Percentiles rank a stretch among this genome's conserved stretches.
Evolutionary conservation across 495 filamentous ascomycete species (phyloP).

Genomic region (Podospora pseudocomata): DNA sequence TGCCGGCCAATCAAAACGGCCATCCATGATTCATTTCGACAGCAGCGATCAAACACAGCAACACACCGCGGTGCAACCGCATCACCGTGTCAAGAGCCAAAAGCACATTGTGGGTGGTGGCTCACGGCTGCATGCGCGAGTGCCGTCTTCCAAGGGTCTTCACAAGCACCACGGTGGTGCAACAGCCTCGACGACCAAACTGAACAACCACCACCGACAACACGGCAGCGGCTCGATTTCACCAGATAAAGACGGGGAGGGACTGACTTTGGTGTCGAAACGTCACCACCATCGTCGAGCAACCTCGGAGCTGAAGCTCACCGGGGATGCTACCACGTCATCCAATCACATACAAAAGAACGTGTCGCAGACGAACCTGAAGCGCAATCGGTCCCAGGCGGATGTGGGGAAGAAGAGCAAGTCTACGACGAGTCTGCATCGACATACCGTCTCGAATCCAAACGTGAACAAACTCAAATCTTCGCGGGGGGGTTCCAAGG

Average conservation of each 20-base stretch:
- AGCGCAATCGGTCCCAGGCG: conserved; percentile 49
- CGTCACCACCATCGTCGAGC: conserved; percentile 46
- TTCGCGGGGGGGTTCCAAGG: conserved; percentile 33
- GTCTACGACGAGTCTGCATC: conserved; percentile 44
- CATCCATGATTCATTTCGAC: conserved; percentile 36
- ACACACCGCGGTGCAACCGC: conserved; percentile 14
- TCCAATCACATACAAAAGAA: conserved; percentile 43
- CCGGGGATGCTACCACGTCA: conserved; percentile 32
- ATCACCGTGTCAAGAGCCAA: conserved; percentile 37
- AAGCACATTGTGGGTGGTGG: conserved; percentile 48
- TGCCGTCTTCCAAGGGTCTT: conserved; percentile 44
- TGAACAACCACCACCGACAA: conserved; percentile 34
- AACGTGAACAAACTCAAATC: conserved; percentile 37
- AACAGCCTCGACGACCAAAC: conserved; percentile 37
- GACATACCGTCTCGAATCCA: conserved; percentile 39
- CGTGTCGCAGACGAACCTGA: conserved; percentile 41
- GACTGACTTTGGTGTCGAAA: conserved; percentile 28
- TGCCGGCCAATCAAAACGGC: conserved; percentile 49
- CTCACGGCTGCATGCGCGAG: conserved; percentile 39
- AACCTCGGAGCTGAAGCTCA: conserved; percentile 41
- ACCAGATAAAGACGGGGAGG: conserved; percentile 29
- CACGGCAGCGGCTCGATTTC: conserved; percentile 31
- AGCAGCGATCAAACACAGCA: conserved; percentile 34
- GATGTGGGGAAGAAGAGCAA: conserved; percentile 48
- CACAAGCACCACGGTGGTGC: conserved; percentile 42